A percentile compares a stretch with the other conserved stretches of the same genome.
Evolutionary conservation across 208 protist genomes (phyloP).

Genomic region (Trichomonas gallinae): DNA sequence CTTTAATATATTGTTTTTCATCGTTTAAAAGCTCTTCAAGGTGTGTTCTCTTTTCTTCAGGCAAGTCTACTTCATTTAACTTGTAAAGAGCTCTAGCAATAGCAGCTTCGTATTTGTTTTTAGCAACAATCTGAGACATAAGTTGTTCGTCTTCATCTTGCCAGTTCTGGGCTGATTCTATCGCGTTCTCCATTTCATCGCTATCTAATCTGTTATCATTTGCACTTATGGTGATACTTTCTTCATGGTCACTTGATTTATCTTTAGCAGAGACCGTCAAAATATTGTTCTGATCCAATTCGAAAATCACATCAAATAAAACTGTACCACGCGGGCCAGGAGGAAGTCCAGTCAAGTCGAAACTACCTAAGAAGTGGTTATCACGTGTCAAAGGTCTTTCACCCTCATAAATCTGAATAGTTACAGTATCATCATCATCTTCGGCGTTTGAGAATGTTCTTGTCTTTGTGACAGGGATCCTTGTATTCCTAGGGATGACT

Average conservation of each 20-base stretch:
- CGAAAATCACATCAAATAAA: slow-evolving; percentile 55
- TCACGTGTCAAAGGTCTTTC: slow-evolving; percentile 91
- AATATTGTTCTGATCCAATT: slow-evolving; percentile 82
- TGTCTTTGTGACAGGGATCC: slow-evolving; percentile 71
- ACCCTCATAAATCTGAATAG: slow-evolving; percentile 86
- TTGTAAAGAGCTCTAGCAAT: background rate
- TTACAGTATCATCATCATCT: slow-evolving; percentile 69
- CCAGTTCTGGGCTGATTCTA: slow-evolving; percentile 68
- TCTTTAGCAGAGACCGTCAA: slow-evolving; percentile 78
- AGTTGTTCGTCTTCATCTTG: slow-evolving; percentile 59
- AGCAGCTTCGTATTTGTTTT: slow-evolving; percentile 42
- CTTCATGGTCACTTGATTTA: slow-evolving; percentile 72
- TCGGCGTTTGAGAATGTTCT: slow-evolving; percentile 80
- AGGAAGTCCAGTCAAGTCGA: slow-evolving; percentile 87
- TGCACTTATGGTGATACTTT: slow-evolving; percentile 91
- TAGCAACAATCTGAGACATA: slow-evolving; percentile 53
- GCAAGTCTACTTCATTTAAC: background rate
- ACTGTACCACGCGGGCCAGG: slow-evolving; percentile 77
- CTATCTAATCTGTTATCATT: slow-evolving; percentile 71
- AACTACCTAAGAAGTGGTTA: slow-evolving; percentile 86
- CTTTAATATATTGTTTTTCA: background rate
- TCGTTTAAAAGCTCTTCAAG: background rate
- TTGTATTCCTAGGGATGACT: slow-evolving; percentile 59
- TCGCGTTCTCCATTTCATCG: slow-evolving; percentile 78
- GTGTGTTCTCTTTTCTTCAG: background rate